Evolutionary conservation across 768 basidiomycete genomes (phyloP).

Genomic region (Russula sp.): DNA sequence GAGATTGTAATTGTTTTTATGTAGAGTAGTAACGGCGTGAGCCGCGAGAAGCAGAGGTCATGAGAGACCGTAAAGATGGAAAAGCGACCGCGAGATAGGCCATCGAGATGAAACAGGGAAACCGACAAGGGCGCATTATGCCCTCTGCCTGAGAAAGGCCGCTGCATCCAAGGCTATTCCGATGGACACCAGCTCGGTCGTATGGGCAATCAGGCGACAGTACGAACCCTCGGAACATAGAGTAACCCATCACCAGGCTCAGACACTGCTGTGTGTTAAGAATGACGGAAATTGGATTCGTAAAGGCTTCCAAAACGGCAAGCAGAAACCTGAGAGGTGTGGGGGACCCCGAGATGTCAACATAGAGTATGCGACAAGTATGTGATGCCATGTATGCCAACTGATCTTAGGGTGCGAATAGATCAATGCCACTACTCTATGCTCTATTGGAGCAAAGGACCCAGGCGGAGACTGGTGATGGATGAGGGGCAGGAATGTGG

Average conservation of each 20-base stretch:
- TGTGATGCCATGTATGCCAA: background rate
- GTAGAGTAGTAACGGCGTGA: background rate
- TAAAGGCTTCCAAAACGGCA: background rate
- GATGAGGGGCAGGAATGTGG: background rate
- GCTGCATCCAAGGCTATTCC: background rate
- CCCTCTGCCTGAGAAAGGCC: background rate
- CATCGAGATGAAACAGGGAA: background rate
- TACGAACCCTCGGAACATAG: background rate
- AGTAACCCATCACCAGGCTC: background rate
- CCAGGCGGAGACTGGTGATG: background rate
- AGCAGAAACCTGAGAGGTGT: background rate
- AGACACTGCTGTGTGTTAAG: background rate
- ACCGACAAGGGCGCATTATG: background rate
- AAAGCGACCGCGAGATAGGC: background rate
- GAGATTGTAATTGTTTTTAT: slow-evolving; percentile 16
- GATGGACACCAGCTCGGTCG: no score
- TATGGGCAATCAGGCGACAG: background rate
- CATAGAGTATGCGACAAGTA: background rate
- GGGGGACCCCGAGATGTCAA: background rate
- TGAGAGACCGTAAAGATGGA: background rate
- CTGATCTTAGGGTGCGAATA: background rate
- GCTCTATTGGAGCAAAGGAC: background rate
- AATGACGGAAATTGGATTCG: background rate
- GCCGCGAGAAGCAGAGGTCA: background rate
- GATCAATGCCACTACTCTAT: background rate